Conservation (phyloP, 805 yeast genomes). For the baker's yeast (Saccharomyces cerevisiae) region DNA sequence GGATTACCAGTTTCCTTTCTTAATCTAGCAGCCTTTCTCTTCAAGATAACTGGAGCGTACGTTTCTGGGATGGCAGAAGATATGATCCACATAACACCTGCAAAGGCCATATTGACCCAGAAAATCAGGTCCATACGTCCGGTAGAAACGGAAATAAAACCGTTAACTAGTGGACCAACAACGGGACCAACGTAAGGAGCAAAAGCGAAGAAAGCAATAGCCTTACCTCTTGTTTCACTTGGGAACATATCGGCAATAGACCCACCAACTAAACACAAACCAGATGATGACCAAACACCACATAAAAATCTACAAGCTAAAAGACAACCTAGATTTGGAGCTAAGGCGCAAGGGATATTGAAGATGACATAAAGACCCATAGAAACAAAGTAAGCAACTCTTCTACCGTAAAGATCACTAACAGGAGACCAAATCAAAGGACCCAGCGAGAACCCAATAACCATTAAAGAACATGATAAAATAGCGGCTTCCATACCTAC, state of each 20-base stretch:
- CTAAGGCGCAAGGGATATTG: constrained; percentile 80
- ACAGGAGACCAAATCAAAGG: constrained; percentile 87
- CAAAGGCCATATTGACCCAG: constrained; percentile 91
- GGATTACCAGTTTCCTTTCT: constrained; percentile 76
- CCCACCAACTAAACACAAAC: constrained; percentile 82
- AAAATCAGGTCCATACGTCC: constrained; percentile 60
- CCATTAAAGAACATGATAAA: constrained; percentile 78
- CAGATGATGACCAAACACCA: constrained; percentile 81
- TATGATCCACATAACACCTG: constrained; percentile 72
- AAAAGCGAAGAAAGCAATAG: constrained; percentile 84
- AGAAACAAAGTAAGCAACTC: constrained; percentile 73
- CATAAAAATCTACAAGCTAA: constrained; percentile 77
- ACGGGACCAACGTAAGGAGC: constrained; percentile 94
- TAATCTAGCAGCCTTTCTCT: constrained; percentile 52
- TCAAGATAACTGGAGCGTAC: constrained; percentile 73
- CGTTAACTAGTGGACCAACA: constrained; percentile 79
- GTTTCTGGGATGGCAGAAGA: constrained; percentile 77
- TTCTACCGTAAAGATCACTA: constrained; percentile 77
- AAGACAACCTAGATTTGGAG: constrained; percentile 74
- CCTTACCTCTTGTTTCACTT: constrained; percentile 73
- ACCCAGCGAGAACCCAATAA: constrained; percentile 78
- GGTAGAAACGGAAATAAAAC: constrained; percentile 72
- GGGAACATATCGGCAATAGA: constrained; percentile 84
- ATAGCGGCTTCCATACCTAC: constrained; percentile 75
- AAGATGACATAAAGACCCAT: constrained; percentile 66